Conservation (phyloP, 2,329 filamentous ascomycete genomes). For the Penicillium sp. region DNA sequence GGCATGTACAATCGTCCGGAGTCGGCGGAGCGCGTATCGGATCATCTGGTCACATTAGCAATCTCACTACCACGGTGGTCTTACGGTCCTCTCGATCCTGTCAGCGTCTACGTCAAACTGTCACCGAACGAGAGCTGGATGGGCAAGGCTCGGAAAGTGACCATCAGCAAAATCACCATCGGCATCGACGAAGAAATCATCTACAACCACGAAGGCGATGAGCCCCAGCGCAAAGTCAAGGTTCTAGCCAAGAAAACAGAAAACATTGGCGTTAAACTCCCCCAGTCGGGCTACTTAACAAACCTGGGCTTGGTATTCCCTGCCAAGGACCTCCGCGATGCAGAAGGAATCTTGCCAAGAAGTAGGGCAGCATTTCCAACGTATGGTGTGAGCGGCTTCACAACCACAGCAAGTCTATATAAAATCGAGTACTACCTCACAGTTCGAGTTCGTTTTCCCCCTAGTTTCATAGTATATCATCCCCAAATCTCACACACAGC, state of each 20-base stretch:
- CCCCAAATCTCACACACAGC: slow-evolving; percentile 15
- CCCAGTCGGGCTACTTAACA: slow-evolving; percentile 88
- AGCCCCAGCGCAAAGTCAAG: slow-evolving; percentile 86
- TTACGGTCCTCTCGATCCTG: slow-evolving; percentile 91
- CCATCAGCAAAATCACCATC: slow-evolving; percentile 90
- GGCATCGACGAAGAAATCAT: slow-evolving; percentile 96
- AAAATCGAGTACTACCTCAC: slow-evolving; percentile 97
- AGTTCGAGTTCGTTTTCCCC: slow-evolving; percentile 68
- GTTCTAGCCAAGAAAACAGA: slow-evolving; percentile 82
- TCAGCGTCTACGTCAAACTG: slow-evolving; percentile 93
- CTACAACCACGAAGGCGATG: slow-evolving; percentile 97
- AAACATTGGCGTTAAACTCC: slow-evolving; percentile 76
- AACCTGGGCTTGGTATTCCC: slow-evolving; percentile 91
- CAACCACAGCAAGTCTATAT: slow-evolving; percentile 89
- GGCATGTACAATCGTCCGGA: slow-evolving; percentile 99
- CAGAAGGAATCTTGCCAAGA: slow-evolving; percentile 81
- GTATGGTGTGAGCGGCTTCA: slow-evolving; percentile 87
- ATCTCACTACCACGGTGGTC: slow-evolving; percentile 95
- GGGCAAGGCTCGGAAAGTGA: slow-evolving; percentile 84
- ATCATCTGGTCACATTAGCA: slow-evolving; percentile 86
- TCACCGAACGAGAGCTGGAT: slow-evolving; percentile 91
- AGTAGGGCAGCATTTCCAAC: slow-evolving; percentile 84
- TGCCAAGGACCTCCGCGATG: slow-evolving; percentile 80
- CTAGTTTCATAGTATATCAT: slow-evolving; percentile 13
- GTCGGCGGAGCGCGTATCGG: slow-evolving; percentile 77